phyloP scores from a whole-genome alignment of 768 basidiomycete species.

The Tricholoma sp. region DNA sequence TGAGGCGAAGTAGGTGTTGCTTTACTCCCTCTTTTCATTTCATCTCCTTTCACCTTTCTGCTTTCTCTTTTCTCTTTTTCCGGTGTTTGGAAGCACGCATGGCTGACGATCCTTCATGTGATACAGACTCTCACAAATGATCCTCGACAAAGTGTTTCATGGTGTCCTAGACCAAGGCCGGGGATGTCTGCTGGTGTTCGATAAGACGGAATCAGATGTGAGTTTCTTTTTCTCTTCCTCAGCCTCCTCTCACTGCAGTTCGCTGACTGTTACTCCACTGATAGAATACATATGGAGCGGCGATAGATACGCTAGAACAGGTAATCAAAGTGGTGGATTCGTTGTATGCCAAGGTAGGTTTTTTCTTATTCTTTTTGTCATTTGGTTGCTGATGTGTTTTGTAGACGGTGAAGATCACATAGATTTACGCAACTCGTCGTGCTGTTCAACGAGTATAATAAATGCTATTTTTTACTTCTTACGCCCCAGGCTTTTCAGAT shows the following conservation, averaged over 20 bases:
- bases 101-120: background rate
- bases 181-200: slow-evolving; percentile 88
- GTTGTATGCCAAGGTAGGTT: slow-evolving; percentile 74
- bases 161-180: slow-evolving; percentile 97
- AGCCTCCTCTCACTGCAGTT: background rate
- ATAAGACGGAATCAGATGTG: slow-evolving; percentile 78
- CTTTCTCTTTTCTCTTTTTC: background rate
- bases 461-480: no score
- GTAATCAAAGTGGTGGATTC: slow-evolving; percentile 93
- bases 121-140: slow-evolving; percentile 91
- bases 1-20: slow-evolving; percentile 73
- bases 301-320: slow-evolving; percentile 85
- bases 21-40: no score
- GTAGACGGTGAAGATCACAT: no score
- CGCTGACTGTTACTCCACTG: background rate
- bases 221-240: slow-evolving; percentile 7
- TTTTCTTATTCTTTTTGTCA: no score
- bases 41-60: slow-evolving; percentile 1
- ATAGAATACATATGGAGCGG: slow-evolving; percentile 83
- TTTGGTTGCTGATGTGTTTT: no score
- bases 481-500: no score
- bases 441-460: no score
- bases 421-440: no score
- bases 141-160: slow-evolving; percentile 88
- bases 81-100: background rate